Percentiles rank a stretch among this genome's conserved stretches.
Evolutionary conservation across 495 filamentous ascomycete genomes (phyloP).

Genomic region (Talaromyces proteolyticus): DNA sequence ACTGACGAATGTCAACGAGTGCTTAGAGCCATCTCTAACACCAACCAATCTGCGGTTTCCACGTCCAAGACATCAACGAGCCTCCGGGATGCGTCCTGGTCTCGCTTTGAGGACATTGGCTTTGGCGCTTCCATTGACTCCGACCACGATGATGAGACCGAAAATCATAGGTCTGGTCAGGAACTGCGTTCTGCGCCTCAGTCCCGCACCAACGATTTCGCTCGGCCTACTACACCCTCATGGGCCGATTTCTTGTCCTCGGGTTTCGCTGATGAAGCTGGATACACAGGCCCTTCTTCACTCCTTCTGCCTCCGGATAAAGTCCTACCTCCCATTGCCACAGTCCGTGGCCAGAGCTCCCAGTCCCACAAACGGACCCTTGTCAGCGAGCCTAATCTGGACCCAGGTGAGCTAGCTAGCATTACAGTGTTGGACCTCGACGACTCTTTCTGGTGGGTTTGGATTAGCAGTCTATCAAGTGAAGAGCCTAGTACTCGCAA

Average conservation of each 20-base stretch:
- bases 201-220: conserved; percentile 56
- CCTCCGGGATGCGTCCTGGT: conserved; percentile 85
- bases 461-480: conserved; percentile 92
- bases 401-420: conserved; percentile 91
- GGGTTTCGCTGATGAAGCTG: conserved; percentile 75
- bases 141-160: conserved; percentile 50
- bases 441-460: conserved; percentile 99
- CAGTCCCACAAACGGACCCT: conserved; percentile 74
- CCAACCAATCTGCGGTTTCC: conserved; percentile 73
- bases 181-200: conserved; percentile 56
- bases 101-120: conserved; percentile 90
- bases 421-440: conserved; percentile 83
- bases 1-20: conserved; percentile 93
- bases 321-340: conserved; percentile 73
- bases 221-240: conserved; percentile 88
- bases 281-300: conserved; percentile 44
- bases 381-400: conserved; percentile 59
- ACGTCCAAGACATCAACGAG: conserved; percentile 63
- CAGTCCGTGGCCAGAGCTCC: conserved; percentile 70
- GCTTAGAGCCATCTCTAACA: conserved; percentile 77
- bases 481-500: conserved; percentile 84
- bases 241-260: conserved; percentile 97
- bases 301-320: conserved; percentile 86
- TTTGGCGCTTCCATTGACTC: conserved; percentile 74
- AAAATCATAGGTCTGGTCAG: conserved; percentile 16